Evolutionary conservation across 768 basidiomycete genomes (phyloP).

Genomic region (Pleurotus sapidus): DNA sequence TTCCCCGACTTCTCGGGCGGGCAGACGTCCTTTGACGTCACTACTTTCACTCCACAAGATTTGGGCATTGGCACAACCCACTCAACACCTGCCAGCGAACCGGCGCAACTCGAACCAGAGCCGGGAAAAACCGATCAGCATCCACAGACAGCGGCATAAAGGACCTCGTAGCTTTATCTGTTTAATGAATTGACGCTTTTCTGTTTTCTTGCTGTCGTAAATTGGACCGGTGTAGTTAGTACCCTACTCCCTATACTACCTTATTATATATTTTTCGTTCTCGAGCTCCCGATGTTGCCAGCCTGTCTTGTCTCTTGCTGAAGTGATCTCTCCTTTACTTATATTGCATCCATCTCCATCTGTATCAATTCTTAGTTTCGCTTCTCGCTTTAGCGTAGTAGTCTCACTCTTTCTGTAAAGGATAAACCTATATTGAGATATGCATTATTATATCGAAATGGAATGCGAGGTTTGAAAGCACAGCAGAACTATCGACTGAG

Average conservation of each 20-base stretch:
- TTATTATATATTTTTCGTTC: conserved; percentile 3
- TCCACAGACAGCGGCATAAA: conserved; percentile 27
- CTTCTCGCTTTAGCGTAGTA: conserved; percentile 5
- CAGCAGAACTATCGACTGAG: background rate
- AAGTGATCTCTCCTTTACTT: background rate
- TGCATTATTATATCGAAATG: conserved; percentile 3
- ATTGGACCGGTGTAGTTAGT: conserved; percentile 1
- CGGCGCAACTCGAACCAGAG: conserved; percentile 57
- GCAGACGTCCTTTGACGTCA: conserved; percentile 66
- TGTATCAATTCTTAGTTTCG: conserved; percentile 1
- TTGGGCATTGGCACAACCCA: conserved; percentile 53
- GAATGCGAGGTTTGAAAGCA: background rate
- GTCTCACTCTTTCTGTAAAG: conserved; percentile 5
- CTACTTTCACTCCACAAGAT: conserved; percentile 65
- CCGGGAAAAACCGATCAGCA: conserved; percentile 63
- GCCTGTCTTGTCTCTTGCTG: conserved; percentile 2
- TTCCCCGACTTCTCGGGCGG: conserved; percentile 69
- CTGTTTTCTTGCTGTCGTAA: conserved; percentile 7
- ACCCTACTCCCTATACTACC: background rate
- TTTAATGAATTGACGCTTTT: conserved; percentile 8
- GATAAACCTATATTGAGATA: conserved; percentile 9
- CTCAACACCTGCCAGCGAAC: conserved; percentile 49
- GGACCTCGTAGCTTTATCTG: conserved; percentile 11
- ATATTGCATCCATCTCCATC: conserved; percentile 1
- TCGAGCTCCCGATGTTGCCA: background rate